A percentile compares a stretch with the other conserved stretches of the same genome.
phyloP scores from a whole-genome alignment of 129 eudicot species.

The Flaveria ramosissima region DNA sequence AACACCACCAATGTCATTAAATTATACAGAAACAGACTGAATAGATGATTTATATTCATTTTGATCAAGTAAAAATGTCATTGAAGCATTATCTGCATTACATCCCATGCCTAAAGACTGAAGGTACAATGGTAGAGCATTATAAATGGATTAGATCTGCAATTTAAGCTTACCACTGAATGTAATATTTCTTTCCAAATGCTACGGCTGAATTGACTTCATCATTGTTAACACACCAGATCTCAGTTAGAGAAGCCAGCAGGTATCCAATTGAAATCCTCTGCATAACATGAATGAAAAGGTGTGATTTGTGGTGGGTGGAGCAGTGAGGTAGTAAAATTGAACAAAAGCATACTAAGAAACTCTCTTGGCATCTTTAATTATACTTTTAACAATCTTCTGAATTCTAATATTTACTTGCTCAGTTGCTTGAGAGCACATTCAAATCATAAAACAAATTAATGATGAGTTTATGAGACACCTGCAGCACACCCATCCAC shows the following conservation, averaged over 20 bases:
- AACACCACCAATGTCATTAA: constrained; percentile 1
- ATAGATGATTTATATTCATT: neutral
- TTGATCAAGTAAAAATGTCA: neutral
- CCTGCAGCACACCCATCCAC: constrained; percentile 96
- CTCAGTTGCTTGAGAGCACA: constrained; percentile 18
- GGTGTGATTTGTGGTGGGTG: constrained; percentile 18
- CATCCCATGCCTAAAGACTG: constrained; percentile 4
- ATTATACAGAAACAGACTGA: constrained; percentile 17
- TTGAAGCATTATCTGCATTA: neutral
- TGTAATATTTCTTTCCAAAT: constrained; percentile 68
- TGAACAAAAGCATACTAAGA: neutral
- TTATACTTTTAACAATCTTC: constrained; percentile 12
- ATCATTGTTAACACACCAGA: constrained; percentile 63
- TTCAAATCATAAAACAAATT: neutral
- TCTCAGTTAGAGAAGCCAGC: constrained; percentile 66
- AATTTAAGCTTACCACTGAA: constrained; percentile 59
- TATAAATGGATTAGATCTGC: neutral
- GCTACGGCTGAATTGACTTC: constrained; percentile 63
- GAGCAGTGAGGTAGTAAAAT: constrained; percentile 15
- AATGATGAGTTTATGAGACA: constrained; percentile 21
- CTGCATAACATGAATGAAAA: constrained; percentile 44
- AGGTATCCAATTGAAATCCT: constrained; percentile 92
- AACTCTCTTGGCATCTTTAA: neutral
- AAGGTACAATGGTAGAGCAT: neutral
- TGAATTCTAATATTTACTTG: too few species aligned